A percentile compares a stretch with the other conserved stretches of the same genome.
Evolutionary conservation across 2,329 filamentous ascomycete species (phyloP).

Genomic region (Neocucurbitaria cava): DNA sequence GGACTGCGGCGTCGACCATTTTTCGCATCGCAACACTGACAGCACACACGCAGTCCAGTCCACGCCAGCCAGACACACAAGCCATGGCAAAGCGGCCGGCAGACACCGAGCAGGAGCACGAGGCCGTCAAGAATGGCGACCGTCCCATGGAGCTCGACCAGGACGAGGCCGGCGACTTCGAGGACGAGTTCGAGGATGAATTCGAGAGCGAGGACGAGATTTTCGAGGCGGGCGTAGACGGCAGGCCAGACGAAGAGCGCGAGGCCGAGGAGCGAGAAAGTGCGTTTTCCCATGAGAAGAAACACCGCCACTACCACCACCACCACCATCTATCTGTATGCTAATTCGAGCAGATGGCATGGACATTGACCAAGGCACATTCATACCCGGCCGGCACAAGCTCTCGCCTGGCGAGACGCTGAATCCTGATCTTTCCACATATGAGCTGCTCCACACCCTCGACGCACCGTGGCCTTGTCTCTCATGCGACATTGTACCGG

Average conservation of each 20-base stretch:
- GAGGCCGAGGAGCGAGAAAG: slow-evolving; percentile 85
- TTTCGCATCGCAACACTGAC: slow-evolving; percentile 9
- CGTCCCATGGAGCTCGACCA: slow-evolving; percentile 60
- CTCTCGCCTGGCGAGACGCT: slow-evolving; percentile 90
- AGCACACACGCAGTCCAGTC: slow-evolving; percentile 2
- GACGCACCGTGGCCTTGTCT: slow-evolving; percentile 96
- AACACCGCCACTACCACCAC: no score
- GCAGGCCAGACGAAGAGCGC: slow-evolving; percentile 86
- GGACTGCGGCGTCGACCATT: slow-evolving; percentile 6
- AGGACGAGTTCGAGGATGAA: slow-evolving; percentile 93
- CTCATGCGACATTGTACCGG: slow-evolving; percentile 90
- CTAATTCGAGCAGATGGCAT: slow-evolving; percentile 67
- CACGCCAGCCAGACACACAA: background rate
- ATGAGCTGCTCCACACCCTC: slow-evolving; percentile 95
- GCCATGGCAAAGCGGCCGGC: slow-evolving; percentile 68
- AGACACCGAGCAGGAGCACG: slow-evolving; percentile 58
- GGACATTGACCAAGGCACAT: slow-evolving; percentile 93
- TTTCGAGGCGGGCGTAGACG: slow-evolving; percentile 91
- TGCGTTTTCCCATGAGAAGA: slow-evolving; percentile 43
- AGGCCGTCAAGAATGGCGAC: slow-evolving; percentile 67
- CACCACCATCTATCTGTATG: slow-evolving; percentile 24
- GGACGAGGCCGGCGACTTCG: slow-evolving; percentile 73
- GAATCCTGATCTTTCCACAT: slow-evolving; percentile 89
- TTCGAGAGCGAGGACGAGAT: slow-evolving; percentile 94
- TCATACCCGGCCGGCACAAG: slow-evolving; percentile 93